Percentiles rank a stretch among this genome's conserved stretches.
These are phyloP conservation scores for Domatiomyces catenatus DNA, from an alignment of 2,329 filamentous ascomycete genomes.

Conservation along the genomic window DNA sequence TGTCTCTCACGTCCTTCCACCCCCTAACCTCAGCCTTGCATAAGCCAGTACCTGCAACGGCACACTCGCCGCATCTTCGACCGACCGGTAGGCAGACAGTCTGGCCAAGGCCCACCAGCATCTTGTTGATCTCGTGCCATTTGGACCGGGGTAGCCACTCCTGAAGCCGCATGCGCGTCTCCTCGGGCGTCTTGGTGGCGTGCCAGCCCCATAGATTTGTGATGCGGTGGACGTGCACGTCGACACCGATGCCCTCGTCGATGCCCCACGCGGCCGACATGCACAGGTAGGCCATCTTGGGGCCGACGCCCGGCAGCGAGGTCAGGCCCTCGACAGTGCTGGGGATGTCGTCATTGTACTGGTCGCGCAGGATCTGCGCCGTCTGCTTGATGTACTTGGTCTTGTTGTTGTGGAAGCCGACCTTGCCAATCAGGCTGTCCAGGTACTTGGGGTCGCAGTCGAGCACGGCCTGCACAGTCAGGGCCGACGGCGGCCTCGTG, in stretches of 20 bases:
- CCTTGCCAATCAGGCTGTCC: conserved; percentile 64
- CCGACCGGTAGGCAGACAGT: conserved; percentile 70
- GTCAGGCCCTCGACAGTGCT: conserved; percentile 59
- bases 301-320: conserved; percentile 70
- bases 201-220: conserved; percentile 92
- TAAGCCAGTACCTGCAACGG: conserved; percentile 57
- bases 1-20: conserved; percentile 32
- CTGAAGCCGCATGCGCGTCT: conserved; percentile 60
- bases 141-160: conserved; percentile 68
- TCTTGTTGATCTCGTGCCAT: conserved; percentile 85
- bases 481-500: conserved; percentile 23
- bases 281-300: conserved; percentile 88
- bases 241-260: conserved; percentile 70
- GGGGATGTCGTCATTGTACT: conserved; percentile 63
- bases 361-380: conserved; percentile 56
- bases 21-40: conserved; percentile 58
- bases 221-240: conserved; percentile 89
- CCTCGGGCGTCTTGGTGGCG: conserved; percentile 64
- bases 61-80: conserved; percentile 70
- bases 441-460: conserved; percentile 49
- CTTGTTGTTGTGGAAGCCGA: conserved; percentile 93
- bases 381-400: conserved; percentile 66
- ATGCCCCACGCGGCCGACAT: conserved; percentile 60
- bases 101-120: conserved; percentile 80
- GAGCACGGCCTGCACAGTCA: conserved; percentile 66